Percentiles rank a stretch among this genome's conserved stretches.
Evolutionary conservation across 192 early-diverging fungal species (phyloP).

Genomic region (Podila epigama): DNA sequence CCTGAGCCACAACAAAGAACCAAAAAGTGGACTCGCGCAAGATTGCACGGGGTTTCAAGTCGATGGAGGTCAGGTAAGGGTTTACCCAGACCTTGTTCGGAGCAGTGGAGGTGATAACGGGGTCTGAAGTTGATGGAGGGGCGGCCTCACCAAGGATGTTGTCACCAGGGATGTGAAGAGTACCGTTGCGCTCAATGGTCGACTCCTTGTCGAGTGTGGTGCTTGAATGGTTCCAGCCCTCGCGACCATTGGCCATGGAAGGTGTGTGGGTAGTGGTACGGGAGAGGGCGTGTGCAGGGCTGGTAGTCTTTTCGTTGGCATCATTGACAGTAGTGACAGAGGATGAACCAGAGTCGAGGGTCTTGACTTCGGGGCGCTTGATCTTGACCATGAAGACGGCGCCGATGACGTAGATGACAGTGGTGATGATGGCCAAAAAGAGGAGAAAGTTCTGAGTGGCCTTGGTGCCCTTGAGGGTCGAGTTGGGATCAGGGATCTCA

Average conservation of each 20-base stretch:
- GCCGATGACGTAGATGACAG: slow-evolving; percentile 33
- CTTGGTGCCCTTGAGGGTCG: slow-evolving; percentile 19
- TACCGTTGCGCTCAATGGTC: not conserved
- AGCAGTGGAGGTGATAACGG: slow-evolving; percentile 7
- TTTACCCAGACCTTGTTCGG: slow-evolving; percentile 11
- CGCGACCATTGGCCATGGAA: slow-evolving; percentile 28
- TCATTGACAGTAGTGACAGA: slow-evolving; percentile 13
- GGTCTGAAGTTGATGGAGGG: not conserved
- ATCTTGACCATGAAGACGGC: slow-evolving; percentile 49
- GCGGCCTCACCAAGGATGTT: slow-evolving; percentile 21
- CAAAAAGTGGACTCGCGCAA: slow-evolving; percentile 39
- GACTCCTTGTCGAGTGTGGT: slow-evolving; percentile 29
- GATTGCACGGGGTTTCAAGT: slow-evolving; percentile 38
- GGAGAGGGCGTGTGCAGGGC: slow-evolving; percentile 12
- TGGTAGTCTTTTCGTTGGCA: not conserved
- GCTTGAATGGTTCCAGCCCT: slow-evolving; percentile 37
- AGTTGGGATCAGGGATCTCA: not conserved
- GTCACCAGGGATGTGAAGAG: slow-evolving; percentile 29
- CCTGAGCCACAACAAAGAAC: slow-evolving; percentile 48
- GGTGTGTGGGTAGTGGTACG: slow-evolving; percentile 42
- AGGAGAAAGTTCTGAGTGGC: slow-evolving; percentile 42
- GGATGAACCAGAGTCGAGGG: slow-evolving; percentile 16
- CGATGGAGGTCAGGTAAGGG: slow-evolving; percentile 35
- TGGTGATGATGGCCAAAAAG: slow-evolving; percentile 44
- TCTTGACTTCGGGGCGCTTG: slow-evolving; percentile 16